Conservation (phyloP, 768 basidiomycete species). For the Suillus occidentalis region DNA sequence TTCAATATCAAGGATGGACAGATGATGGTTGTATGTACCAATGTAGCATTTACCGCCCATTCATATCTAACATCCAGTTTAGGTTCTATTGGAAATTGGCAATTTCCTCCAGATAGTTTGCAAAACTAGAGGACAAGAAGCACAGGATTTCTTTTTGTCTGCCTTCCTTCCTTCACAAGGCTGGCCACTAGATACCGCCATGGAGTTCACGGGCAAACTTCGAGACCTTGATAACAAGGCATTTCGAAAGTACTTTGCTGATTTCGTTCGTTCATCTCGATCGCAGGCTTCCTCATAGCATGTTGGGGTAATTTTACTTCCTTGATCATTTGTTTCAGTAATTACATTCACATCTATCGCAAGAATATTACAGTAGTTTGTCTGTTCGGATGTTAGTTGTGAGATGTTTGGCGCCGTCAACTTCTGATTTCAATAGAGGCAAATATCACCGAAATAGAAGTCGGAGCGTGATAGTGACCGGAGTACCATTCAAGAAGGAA, state of each 20-base stretch:
- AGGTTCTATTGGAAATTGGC: slow-evolving; percentile 91
- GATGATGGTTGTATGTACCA: slow-evolving; percentile 59
- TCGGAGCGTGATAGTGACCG: neutral
- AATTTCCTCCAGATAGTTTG: slow-evolving; percentile 78
- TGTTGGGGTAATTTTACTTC: slow-evolving; percentile 5
- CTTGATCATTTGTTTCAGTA: slow-evolving; percentile 3
- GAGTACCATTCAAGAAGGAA: neutral
- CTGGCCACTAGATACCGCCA: slow-evolving; percentile 76
- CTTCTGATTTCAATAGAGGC: slow-evolving; percentile 33
- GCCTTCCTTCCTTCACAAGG: slow-evolving; percentile 87
- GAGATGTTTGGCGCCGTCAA: slow-evolving; percentile 27
- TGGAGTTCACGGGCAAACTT: slow-evolving; percentile 77
- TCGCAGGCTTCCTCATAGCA: slow-evolving; percentile 50
- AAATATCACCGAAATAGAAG: slow-evolving; percentile 24
- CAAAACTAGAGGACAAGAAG: slow-evolving; percentile 78
- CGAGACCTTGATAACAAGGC: slow-evolving; percentile 70
- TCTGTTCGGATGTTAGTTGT: slow-evolving; percentile 4
- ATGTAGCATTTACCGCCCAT: neutral
- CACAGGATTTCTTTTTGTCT: slow-evolving; percentile 73
- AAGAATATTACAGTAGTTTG: neutral
- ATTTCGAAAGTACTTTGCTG: slow-evolving; percentile 86
- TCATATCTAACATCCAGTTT: neutral
- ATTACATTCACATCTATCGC: neutral
- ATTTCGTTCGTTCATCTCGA: slow-evolving; percentile 76
- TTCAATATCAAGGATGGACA: slow-evolving; percentile 92